Base-by-base conservation (phyloP, 495 filamentous ascomycete genomes). In the Venustampulla echinocandica region DNA sequence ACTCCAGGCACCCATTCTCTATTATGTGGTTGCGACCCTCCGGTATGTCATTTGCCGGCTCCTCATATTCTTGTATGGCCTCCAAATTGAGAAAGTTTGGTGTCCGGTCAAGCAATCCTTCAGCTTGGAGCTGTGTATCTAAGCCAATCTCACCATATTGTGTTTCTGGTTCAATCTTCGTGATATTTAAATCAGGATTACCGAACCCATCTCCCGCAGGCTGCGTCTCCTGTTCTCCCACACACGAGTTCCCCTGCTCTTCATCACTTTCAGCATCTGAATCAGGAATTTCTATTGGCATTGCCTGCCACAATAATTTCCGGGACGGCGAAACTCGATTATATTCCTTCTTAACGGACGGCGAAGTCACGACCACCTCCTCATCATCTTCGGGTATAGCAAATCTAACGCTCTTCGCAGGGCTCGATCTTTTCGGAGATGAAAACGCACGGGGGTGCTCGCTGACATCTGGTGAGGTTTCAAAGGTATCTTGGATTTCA, bases 141-240 rank as follows among this genome's bases (percentile, higher is more conserved):
- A 50, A 52, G 23, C 61, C 63, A 36, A 66, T 57, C n/a, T 48
- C 51, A 20, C 59, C 63, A 24, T 66, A 64, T n/a, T 33, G 56
- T n/a, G 59, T 60, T 37, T 66, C 59, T 25, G 43, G 41, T 10
- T 23, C 37, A 40, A 9, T 6, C 11, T 40, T 23, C 3, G 7
- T 18, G 17, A 28, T n/a, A n/a, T n/a, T n/a, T n/a, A n/a, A n/a
- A n/a, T n/a, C n/a, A n/a, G n/a, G n/a, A n/a, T n/a, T n/a, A n/a
- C n/a, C n/a, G n/a, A n/a, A n/a, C n/a, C n/a, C 14, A 24, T 21
- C n/a, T 40, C 30, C 30, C 21, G 19, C 11, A 37, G 25, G 10
- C 13, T 21, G 19, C 15, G n/a, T 23, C 15, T 19, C 9, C 13
- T 13, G 20, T 22, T 24, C 30, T 40, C 13, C 25, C 13, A 19